Evolutionary conservation across 1,284 basidiomycete genomes (phyloP).

Genomic region (Tranzscheliella williamsii): DNA sequence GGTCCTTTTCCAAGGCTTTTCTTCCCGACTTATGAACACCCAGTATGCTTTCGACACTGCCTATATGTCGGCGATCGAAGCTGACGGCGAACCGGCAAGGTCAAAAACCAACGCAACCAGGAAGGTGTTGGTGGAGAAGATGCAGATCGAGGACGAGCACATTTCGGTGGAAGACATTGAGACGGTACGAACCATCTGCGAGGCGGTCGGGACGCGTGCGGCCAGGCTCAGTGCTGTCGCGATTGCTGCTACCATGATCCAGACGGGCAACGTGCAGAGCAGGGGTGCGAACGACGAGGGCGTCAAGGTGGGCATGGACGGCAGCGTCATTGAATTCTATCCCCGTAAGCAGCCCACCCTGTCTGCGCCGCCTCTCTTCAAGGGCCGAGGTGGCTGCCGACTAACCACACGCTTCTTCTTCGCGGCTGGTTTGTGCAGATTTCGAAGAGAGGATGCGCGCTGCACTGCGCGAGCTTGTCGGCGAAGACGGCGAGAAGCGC

Average conservation of each 20-base stretch:
- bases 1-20: slow-evolving; percentile 77
- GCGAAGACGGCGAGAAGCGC: slow-evolving; percentile 74
- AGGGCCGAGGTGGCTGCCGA: too few species aligned
- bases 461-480: slow-evolving; percentile 75
- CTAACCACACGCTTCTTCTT: too few species aligned
- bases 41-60: slow-evolving; percentile 94
- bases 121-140: slow-evolving; percentile 68
- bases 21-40: slow-evolving; percentile 73
- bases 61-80: slow-evolving; percentile 83
- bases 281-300: slow-evolving; percentile 56
- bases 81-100: slow-evolving; percentile 45
- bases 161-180: slow-evolving; percentile 66
- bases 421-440: too few species aligned
- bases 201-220: slow-evolving; percentile 78
- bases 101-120: slow-evolving; percentile 57
- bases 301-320: slow-evolving; percentile 50
- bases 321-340: slow-evolving; percentile 75
- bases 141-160: slow-evolving; percentile 67
- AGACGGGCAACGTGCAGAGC: slow-evolving; percentile 71
- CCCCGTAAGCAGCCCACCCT: too few species aligned
- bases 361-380: background rate
- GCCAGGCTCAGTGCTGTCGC: slow-evolving; percentile 82
- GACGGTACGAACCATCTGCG: slow-evolving; percentile 78
- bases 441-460: slow-evolving; percentile 76
- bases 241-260: slow-evolving; percentile 80